Percentiles rank a stretch among this genome's conserved stretches.
These are phyloP conservation scores for Galerina marginata DNA, from an alignment of 768 basidiomycete species.

Conservation along the genomic window DNA sequence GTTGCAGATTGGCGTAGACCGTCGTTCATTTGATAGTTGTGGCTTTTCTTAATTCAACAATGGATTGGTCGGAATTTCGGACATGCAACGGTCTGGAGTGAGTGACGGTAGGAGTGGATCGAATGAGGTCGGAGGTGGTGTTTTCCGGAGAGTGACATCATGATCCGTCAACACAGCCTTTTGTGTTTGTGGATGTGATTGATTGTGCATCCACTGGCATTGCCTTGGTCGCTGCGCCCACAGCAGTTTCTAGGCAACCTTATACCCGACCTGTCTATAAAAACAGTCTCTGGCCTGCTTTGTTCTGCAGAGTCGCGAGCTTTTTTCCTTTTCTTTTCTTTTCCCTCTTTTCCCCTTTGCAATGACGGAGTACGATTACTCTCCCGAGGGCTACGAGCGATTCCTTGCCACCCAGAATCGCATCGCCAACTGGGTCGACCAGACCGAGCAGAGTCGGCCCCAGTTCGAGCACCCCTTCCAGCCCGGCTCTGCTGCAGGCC, in stretches of 20 bases:
- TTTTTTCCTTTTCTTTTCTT: slow-evolving; percentile 6
- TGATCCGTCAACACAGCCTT: slow-evolving; percentile 7
- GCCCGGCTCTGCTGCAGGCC: slow-evolving; percentile 11
- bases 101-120: too few species aligned
- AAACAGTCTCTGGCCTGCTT: background rate
- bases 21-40: slow-evolving; percentile 24
- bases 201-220: background rate
- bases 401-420: slow-evolving; percentile 51
- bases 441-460: slow-evolving; percentile 46
- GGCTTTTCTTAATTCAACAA: slow-evolving; percentile 20
- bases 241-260: slow-evolving; percentile 14
- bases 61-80: slow-evolving; percentile 13
- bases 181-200: background rate
- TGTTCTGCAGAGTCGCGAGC: background rate
- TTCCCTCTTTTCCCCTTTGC: background rate
- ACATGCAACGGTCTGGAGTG: background rate
- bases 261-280: slow-evolving; percentile 8
- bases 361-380: slow-evolving; percentile 70
- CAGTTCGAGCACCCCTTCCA: slow-evolving; percentile 33
- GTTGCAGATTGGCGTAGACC: slow-evolving; percentile 18
- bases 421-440: slow-evolving; percentile 55
- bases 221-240: slow-evolving; percentile 7
- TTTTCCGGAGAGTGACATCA: background rate
- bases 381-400: slow-evolving; percentile 58
- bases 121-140: background rate